phyloP scores from a whole-genome alignment of 805 yeast species.

The Starmerella scarabaei region DNA sequence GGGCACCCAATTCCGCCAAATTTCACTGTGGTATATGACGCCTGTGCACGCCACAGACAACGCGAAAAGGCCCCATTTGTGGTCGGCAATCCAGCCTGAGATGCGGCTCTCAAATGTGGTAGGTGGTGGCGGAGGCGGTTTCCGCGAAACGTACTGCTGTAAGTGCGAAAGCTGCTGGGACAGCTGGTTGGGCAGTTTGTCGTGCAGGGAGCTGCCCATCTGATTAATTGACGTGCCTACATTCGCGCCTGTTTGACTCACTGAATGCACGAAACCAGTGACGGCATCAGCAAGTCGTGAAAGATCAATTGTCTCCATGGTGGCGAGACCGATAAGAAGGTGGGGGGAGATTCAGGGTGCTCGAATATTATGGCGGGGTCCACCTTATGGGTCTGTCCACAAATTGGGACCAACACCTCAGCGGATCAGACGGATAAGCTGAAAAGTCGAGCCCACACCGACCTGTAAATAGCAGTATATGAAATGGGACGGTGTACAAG shows the following conservation, averaged over 20 bases:
- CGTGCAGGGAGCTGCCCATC: conserved; percentile 1
- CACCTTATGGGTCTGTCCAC: too few species aligned
- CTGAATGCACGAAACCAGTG: conserved; percentile 14
- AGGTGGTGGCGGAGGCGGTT: conserved; percentile 24
- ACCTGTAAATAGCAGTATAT: too few species aligned
- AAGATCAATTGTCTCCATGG: conserved; percentile 12
- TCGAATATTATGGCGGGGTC: too few species aligned
- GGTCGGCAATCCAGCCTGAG: conserved; percentile 20
- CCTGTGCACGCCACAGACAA: neutral
- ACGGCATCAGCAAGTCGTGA: conserved; percentile 12
- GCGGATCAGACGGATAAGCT: too few species aligned
- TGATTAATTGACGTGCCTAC: conserved; percentile 4
- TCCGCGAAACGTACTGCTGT: too few species aligned
- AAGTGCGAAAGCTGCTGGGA: neutral
- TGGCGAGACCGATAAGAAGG: neutral
- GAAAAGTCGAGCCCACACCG: too few species aligned
- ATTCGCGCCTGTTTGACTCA: conserved; percentile 6
- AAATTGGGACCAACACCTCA: too few species aligned
- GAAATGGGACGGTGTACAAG: conserved; percentile 16
- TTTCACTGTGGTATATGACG: neutral
- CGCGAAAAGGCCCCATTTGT: conserved; percentile 13
- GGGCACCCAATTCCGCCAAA: neutral
- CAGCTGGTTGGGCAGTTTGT: conserved; percentile 2
- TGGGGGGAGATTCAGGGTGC: conserved; percentile 3
- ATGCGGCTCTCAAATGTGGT: conserved; percentile 11